Evolutionary conservation across 2,329 filamentous ascomycete genomes (phyloP).

Genomic region (Exophiala alcalophila): DNA sequence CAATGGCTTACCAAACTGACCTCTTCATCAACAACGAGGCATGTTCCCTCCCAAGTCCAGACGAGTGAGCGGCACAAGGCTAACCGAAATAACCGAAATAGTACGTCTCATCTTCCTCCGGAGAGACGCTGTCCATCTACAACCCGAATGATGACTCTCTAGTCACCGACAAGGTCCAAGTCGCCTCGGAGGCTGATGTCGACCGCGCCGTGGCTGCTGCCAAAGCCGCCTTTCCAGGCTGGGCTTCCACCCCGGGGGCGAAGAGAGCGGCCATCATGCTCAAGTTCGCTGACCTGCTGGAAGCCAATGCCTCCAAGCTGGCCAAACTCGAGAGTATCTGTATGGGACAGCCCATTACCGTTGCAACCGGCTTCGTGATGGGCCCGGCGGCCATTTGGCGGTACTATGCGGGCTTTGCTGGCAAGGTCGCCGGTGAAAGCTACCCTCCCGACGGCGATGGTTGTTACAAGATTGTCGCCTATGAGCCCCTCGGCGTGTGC

Average conservation of each 20-base stretch:
- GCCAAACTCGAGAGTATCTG: conserved; percentile 73
- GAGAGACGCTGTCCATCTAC: conserved; percentile 39
- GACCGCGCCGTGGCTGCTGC: conserved; percentile 39
- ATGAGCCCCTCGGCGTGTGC: conserved; percentile 59
- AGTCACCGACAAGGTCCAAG: conserved; percentile 27
- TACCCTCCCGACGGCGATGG: conserved; percentile 30
- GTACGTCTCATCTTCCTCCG: conserved; percentile 40
- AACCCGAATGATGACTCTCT: conserved; percentile 34
- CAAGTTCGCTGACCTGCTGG: conserved; percentile 55
- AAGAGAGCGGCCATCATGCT: conserved; percentile 32
- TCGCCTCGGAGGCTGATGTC: conserved; percentile 35
- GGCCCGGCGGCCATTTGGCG: conserved; percentile 38
- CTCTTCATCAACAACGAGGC: conserved; percentile 45
- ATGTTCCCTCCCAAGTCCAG: conserved; percentile 1
- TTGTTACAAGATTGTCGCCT: conserved; percentile 32
- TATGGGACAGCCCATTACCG: conserved; percentile 72
- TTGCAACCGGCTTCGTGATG: conserved; percentile 41
- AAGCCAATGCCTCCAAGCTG: conserved; percentile 59
- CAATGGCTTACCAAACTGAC: conserved; percentile 52
- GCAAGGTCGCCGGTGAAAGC: conserved; percentile 74
- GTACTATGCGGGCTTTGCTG: conserved; percentile 76
- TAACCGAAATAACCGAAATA: conserved; percentile 25
- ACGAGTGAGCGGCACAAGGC: no score
- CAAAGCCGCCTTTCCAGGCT: conserved; percentile 35
- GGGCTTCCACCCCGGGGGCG: conserved; percentile 31